Evolutionary conservation across 2,329 filamentous ascomycete genomes (phyloP).

Genomic region (Cladosporium sphaerospermum): DNA sequence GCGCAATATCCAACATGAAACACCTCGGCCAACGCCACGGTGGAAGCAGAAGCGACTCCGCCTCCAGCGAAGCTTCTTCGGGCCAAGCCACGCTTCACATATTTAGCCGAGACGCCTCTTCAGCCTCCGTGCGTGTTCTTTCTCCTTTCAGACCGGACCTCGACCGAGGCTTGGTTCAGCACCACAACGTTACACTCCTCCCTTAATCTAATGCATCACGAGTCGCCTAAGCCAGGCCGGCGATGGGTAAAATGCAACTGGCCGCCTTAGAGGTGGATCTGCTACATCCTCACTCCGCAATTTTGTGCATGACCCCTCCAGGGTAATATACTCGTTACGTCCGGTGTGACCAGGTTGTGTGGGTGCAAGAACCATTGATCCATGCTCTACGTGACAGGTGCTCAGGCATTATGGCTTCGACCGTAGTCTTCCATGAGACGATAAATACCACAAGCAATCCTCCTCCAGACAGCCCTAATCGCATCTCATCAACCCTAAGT

Average conservation of each 20-base stretch:
- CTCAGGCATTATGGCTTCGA: no score
- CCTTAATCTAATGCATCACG: background rate
- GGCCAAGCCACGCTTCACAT: background rate
- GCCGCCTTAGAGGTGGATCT: background rate
- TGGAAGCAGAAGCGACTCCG: no score
- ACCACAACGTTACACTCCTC: background rate
- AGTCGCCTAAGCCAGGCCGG: background rate
- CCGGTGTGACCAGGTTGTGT: background rate
- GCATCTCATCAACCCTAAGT: no score
- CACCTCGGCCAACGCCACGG: no score
- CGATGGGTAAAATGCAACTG: background rate
- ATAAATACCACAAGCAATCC: no score
- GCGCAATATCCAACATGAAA: no score
- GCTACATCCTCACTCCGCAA: background rate
- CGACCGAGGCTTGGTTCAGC: no score
- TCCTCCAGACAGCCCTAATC: no score
- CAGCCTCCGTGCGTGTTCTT: background rate
- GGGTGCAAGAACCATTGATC: background rate
- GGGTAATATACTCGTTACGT: slow-evolving; percentile 4
- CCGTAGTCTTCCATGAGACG: no score
- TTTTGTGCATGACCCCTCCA: background rate
- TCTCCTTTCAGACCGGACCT: background rate
- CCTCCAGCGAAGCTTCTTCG: background rate
- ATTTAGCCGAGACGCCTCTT: background rate
- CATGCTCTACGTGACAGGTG: no score